A percentile compares a stretch with the other conserved stretches of the same genome.
Conservation (phyloP, 1,284 basidiomycete genomes). For the Trametes pubescens region DNA sequence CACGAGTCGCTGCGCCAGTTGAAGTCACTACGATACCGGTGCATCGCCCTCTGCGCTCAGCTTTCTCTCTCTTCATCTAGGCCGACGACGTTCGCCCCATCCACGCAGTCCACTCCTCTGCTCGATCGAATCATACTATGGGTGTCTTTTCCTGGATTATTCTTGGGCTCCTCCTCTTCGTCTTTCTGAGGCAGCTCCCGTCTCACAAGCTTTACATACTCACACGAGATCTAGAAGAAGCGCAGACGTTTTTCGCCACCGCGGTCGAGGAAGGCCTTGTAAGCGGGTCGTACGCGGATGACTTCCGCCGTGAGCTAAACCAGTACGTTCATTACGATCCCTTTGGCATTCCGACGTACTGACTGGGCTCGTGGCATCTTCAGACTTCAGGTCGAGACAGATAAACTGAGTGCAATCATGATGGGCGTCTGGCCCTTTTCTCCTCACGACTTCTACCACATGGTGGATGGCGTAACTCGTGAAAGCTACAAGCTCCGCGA, state of each 20-base stretch:
- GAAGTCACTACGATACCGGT: background rate
- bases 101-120: background rate
- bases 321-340: background rate
- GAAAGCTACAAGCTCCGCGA: conserved; percentile 13
- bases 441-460: conserved; percentile 6
- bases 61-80: background rate
- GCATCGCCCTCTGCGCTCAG: background rate
- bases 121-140: background rate
- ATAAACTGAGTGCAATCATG: conserved; percentile 2
- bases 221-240: conserved; percentile 6
- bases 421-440: conserved; percentile 9
- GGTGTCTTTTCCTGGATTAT: conserved; percentile 4
- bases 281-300: background rate
- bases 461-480: conserved; percentile 4
- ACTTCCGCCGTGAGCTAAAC: conserved; percentile 1
- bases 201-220: conserved; percentile 17
- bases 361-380: background rate
- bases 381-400: conserved; percentile 7
- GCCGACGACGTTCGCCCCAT: too few relatives aligned
- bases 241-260: conserved; percentile 2
- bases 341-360: background rate
- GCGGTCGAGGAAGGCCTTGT: conserved; percentile 5
- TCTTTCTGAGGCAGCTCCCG: conserved; percentile 13
- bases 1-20: background rate
- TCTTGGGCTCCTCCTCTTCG: conserved; percentile 5